A percentile compares a stretch with the other conserved stretches of the same genome.
Evolutionary conservation across 1,284 basidiomycete genomes (phyloP).

Genomic region (Puccinia triticina): DNA sequence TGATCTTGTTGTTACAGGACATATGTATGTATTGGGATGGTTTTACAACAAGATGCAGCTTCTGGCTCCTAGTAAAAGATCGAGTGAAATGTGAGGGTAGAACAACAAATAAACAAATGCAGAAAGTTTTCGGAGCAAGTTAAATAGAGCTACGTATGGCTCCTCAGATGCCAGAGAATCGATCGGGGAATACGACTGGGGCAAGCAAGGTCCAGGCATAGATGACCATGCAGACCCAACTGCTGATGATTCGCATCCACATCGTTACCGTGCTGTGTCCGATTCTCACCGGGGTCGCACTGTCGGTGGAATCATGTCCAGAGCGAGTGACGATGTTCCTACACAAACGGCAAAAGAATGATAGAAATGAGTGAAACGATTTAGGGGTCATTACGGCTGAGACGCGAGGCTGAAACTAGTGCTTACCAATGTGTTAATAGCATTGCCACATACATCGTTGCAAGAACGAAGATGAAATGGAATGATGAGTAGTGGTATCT

Average conservation of each 20-base stretch:
- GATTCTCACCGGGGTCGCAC: constrained; percentile 79
- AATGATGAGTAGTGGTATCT: constrained; percentile 99
- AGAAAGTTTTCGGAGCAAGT: background rate
- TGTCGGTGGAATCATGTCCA: constrained; percentile 26
- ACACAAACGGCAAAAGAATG: background rate
- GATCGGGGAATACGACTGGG: constrained; percentile 42
- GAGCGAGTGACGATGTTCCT: constrained; percentile 51
- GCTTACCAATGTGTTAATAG: constrained; percentile 95
- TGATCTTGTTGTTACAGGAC: constrained; percentile 1
- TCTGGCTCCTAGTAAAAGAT: background rate
- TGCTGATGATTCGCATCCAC: constrained; percentile 98
- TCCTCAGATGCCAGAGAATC: constrained; percentile 46
- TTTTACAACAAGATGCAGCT: background rate
- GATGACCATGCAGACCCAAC: constrained; percentile 87
- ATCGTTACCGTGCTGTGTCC: constrained; percentile 93
- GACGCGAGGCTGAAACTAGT: constrained; percentile 56
- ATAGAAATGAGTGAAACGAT: constrained; percentile 53
- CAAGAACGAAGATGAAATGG: constrained; percentile 95
- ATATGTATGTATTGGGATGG: background rate
- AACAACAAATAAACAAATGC: background rate
- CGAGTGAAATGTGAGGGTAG: too few relatives aligned
- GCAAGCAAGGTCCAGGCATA: constrained; percentile 73
- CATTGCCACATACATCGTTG: constrained; percentile 96
- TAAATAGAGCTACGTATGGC: background rate
- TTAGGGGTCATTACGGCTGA: constrained; percentile 57